phyloP scores from a whole-genome alignment of 75 land plant species.

The Selaginella moellendorffii region DNA sequence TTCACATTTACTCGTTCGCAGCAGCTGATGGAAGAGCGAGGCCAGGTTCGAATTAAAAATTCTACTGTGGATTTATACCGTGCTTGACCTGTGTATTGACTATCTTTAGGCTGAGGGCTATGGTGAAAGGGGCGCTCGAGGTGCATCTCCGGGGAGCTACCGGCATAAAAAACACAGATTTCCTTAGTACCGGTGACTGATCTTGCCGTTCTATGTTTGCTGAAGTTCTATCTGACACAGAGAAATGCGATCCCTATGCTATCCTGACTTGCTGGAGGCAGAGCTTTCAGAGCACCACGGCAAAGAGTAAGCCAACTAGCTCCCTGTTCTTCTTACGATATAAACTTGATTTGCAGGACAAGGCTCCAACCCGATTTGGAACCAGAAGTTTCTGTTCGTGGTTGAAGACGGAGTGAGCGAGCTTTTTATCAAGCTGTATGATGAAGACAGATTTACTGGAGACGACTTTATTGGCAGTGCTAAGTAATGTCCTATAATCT shows the following conservation, averaged over 20 bases:
- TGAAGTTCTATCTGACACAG: not conserved
- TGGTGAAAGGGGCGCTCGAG: not conserved
- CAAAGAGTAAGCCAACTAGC: not conserved
- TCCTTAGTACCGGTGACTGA: not conserved
- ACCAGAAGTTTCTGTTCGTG: conserved; percentile 3
- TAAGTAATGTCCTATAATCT: conserved; percentile 1
- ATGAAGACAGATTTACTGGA: not conserved
- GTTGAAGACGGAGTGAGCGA: conserved; percentile 3
- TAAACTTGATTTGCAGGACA: not conserved
- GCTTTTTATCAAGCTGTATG: conserved; percentile 1
- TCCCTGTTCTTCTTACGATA: not conserved
- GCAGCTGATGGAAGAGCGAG: no score
- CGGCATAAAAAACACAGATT: conserved; percentile 3
- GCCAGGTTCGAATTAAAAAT: no score
- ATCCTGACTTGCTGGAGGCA: conserved; percentile 5
- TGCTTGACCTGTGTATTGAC: no score
- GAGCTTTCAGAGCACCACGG: not conserved
- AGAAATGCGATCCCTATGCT: conserved; percentile 1
- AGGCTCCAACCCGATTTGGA: conserved; percentile 3
- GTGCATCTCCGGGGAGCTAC: not conserved
- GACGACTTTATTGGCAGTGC: conserved; percentile 4
- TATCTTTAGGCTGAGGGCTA: no score
- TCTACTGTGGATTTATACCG: no score
- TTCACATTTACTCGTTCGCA: no score
- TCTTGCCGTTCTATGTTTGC: not conserved